Evolutionary conservation across 495 filamentous ascomycete species (phyloP), one percentile per base, ranked within the genome.

Genomic region (Hypoxylon trugodes): DNA sequence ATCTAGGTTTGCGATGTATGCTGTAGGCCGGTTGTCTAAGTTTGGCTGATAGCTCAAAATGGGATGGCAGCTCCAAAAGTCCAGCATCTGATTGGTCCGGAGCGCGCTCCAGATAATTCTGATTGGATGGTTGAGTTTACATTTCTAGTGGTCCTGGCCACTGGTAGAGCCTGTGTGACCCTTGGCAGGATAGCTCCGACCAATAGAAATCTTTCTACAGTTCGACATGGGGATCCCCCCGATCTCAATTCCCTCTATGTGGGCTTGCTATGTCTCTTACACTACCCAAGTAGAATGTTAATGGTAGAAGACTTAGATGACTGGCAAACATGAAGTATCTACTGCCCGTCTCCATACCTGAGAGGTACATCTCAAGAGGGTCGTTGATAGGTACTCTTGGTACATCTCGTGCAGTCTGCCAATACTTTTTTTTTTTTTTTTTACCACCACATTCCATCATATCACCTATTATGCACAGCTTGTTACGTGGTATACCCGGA

Each of bases 41-140:
- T 28, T 55, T 33, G 33, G n/a, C 12, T n/a, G 10, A 26, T 49
- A 50, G 18, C 41, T 13, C 35, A 49, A 59, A 38, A 41, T 26
- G 36, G 43, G 26, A 50, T 50, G 36, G 51, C 15, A 43, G 19
- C 16, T 52, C 26, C 1, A 10, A 7, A 54, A 8, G 8, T 12
- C n/a, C 6, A 13, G 19, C 1, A 13, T 37, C n/a, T 59, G 9
- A 65, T 43, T 65, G 61, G 61, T 2, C 40, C 55, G 62, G 62
- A 66, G 37, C 28, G 21, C 10, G 43, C 22, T 60, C 62, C 62
- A 60, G 62, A 21, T 0, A 1, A 4, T 15, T 47, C 0, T 66
- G 19, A 66, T 66, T 66, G 62, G 62, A 1, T 16, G 2, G n/a
- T 1, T 4, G 18, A 4, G 3, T 6, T 21, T 33, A 24, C 36